Percentiles rank a stretch among this genome's conserved stretches.
Evolutionary conservation across 441 rosid genomes (phyloP).

Genomic region (Geranium incanum): DNA sequence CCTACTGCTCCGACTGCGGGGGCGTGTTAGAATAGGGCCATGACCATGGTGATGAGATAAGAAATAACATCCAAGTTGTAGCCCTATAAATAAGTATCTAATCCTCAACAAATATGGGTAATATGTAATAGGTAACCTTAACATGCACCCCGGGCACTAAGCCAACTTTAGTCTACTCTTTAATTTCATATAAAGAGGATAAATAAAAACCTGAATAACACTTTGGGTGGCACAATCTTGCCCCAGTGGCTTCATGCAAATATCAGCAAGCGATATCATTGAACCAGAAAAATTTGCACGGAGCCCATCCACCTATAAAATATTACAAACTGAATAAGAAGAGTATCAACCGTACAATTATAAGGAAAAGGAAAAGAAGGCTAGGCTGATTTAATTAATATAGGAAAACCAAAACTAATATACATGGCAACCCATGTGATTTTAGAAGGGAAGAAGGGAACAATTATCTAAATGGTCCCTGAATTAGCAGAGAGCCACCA

Average conservation of each 20-base stretch:
- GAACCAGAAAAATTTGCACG: slow-evolving; percentile 80
- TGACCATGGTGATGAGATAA: too few relatives aligned
- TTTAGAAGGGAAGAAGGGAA: background rate
- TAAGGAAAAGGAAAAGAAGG: background rate
- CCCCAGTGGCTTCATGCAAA: slow-evolving; percentile 89
- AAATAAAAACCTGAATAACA: slow-evolving; percentile 63
- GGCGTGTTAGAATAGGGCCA: too few relatives aligned
- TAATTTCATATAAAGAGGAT: background rate
- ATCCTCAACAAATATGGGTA: background rate
- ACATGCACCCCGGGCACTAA: background rate
- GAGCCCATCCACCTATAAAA: slow-evolving; percentile 72
- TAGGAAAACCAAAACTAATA: background rate
- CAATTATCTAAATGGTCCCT: background rate
- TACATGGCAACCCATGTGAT: background rate
- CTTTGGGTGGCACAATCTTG: slow-evolving; percentile 95
- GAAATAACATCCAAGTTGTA: background rate
- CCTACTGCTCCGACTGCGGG: too few relatives aligned
- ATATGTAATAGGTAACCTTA: background rate
- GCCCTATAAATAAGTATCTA: background rate
- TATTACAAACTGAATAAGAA: slow-evolving; percentile 14
- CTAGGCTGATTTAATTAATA: background rate
- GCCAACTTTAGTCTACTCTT: background rate
- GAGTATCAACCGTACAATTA: slow-evolving; percentile 7
- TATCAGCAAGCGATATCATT: slow-evolving; percentile 73
- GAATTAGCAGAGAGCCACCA: background rate